These are phyloP conservation scores for Nasturtium officinale DNA, from an alignment of 345 rosid genomes.

Conservation along the genomic window DNA sequence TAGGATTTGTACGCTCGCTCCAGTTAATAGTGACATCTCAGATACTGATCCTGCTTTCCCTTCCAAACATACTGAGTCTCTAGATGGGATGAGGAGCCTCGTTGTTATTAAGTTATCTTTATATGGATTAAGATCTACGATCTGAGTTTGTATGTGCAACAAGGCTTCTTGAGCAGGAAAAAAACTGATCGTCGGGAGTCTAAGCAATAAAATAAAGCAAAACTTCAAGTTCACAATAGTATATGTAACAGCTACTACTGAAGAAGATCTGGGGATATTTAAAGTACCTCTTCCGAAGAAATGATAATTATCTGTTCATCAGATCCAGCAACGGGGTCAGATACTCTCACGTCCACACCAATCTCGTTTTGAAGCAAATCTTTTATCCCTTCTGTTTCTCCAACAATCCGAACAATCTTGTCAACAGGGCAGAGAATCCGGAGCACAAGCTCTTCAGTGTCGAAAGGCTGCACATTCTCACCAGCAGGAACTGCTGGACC, in stretches of 20 bases:
- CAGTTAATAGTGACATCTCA: conserved; percentile 72
- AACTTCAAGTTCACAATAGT: conserved; percentile 12
- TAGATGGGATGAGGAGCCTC: conserved; percentile 67
- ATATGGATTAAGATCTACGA: conserved; percentile 72
- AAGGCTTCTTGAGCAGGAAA: conserved; percentile 99
- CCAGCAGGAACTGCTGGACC: conserved; percentile 51
- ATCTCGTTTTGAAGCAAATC: conserved; percentile 86
- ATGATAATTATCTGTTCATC: conserved; percentile 84
- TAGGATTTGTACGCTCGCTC: conserved; percentile 74
- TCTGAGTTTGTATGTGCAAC: conserved; percentile 90
- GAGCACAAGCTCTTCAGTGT: conserved; percentile 81
- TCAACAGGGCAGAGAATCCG: conserved; percentile 90
- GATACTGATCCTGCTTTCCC: conserved; percentile 83
- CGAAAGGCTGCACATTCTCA: conserved; percentile 60
- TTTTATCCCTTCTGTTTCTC: conserved; percentile 74
- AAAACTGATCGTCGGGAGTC: conserved; percentile 95
- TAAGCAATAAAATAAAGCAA: conserved; percentile 36
- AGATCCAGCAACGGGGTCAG: conserved; percentile 79
- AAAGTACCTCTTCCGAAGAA: conserved; percentile 89
- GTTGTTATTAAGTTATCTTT: conserved; percentile 75
- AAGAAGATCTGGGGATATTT: conserved; percentile 1
- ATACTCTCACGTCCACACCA: conserved; percentile 86
- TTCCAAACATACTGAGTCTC: conserved; percentile 81
- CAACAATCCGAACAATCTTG: conserved; percentile 69
- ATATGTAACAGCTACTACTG: neutral